These are phyloP conservation scores for Capsicum chinense DNA, from an alignment of 257 asterid species.

Conservation along the genomic window DNA sequence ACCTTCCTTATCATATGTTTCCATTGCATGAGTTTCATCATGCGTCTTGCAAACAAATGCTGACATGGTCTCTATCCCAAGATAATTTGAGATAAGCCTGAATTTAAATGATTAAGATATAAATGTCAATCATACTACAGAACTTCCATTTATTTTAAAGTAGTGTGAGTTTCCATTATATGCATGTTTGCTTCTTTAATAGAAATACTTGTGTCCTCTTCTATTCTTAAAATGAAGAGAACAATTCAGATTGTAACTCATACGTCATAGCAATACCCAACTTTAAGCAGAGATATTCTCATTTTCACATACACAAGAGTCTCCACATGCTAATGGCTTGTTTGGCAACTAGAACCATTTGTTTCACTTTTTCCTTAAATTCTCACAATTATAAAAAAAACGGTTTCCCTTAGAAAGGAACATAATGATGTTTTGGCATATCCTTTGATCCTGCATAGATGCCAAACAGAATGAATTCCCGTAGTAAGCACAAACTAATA, in stretches of 20 bases:
- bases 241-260: neutral
- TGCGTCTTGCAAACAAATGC: too few relatives aligned
- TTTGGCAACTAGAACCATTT: neutral
- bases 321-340: neutral
- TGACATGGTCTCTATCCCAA: too few relatives aligned
- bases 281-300: neutral
- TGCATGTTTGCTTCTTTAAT: neutral
- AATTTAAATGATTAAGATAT: neutral
- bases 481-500: too few relatives aligned
- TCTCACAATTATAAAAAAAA: neutral
- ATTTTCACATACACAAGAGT: neutral
- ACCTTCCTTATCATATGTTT: too few relatives aligned
- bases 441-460: neutral
- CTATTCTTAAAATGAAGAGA: neutral
- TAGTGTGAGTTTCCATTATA: neutral
- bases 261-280: neutral
- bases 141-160: too few relatives aligned
- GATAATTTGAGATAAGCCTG: too few relatives aligned
- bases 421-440: neutral
- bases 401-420: neutral
- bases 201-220: constrained; percentile 16
- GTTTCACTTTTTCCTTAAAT: neutral
- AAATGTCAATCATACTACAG: constrained; percentile 33
- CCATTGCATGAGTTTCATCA: too few relatives aligned
- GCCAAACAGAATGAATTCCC: neutral